Conservation (phyloP, 768 basidiomycete genomes). For the Tephrocybe sp. region DNA sequence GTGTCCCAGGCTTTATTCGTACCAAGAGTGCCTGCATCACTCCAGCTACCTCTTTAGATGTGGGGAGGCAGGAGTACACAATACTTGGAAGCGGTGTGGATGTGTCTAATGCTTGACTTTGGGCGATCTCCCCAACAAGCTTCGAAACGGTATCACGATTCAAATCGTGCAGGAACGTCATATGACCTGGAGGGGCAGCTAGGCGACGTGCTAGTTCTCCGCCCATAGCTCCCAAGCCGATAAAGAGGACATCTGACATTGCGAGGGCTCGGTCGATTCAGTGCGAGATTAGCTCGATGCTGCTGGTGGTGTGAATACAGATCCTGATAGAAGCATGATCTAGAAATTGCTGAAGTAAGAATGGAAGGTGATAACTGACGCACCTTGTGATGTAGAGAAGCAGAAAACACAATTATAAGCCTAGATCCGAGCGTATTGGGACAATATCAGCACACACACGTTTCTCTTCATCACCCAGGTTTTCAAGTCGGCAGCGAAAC, state of each 20-base stretch:
- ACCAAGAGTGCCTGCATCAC: background rate
- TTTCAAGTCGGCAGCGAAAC: too few relatives aligned
- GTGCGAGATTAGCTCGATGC: background rate
- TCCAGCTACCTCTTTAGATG: slow-evolving; percentile 7
- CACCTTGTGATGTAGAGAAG: background rate
- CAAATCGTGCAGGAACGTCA: slow-evolving; percentile 8
- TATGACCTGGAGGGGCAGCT: slow-evolving; percentile 4
- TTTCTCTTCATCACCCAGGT: too few relatives aligned
- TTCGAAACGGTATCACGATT: slow-evolving; percentile 1
- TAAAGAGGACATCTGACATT: slow-evolving; percentile 8
- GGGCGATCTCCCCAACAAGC: background rate
- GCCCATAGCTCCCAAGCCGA: slow-evolving; percentile 14
- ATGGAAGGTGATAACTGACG: background rate
- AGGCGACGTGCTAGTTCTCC: slow-evolving; percentile 7
- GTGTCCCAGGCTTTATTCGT: slow-evolving; percentile 3
- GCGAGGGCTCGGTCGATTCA: background rate
- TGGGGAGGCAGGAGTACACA: slow-evolving; percentile 11
- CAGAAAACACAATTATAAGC: too few relatives aligned
- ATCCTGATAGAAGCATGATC: background rate
- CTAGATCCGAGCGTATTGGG: too few relatives aligned
- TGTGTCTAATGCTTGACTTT: slow-evolving; percentile 4
- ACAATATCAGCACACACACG: too few relatives aligned
- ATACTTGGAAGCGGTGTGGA: slow-evolving; percentile 4
- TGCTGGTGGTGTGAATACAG: background rate
- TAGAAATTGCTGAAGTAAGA: background rate